Evolutionary conservation across 2,329 filamentous ascomycete species (phyloP), one percentile per base, ranked within the genome.

Genomic region (Aspergillus sp.): DNA sequence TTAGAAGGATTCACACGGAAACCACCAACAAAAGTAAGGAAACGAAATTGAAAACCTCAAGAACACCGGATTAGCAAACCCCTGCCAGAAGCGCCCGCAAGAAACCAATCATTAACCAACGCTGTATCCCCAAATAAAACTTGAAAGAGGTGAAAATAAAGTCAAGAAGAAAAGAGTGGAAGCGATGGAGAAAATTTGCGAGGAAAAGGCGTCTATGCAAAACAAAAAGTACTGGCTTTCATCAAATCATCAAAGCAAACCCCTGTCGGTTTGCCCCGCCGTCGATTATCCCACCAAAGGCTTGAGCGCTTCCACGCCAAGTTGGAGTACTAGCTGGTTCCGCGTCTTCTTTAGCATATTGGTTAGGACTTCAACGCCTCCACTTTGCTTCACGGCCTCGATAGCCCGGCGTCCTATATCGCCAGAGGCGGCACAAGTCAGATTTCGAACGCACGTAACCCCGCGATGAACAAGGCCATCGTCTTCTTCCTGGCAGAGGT

Each of bases 291-390:
- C 81, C 41, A 89, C 69, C 61, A 92, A 66, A 55, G 82, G 77
- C 77, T 93, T 93, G 67, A 96, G 70, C 1, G 88, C 88, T 68
- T 91, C 85, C 5, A 91, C 85, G 0, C 87, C 86, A 15, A 88
- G 78, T 66, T 89, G 83, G 49, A 96, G 69, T 22, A 96, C 86
- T 62, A 89, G 86, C 6, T 85, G 80, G 59, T 85, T 85, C 57
- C 86, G 82, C 48, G 85, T 88, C 72, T 85, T 85, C 77, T 86
- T 89, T 45, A 93, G 77, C 64, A 86, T 87, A 48, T 83, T 81
- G 66, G 87, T 92, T 58, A 97, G 70, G 3, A 84, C 78, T 57
- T 91, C 86, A 2, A 90, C 77, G 0, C 87, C 91, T 5, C 82
- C 83, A 48, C 83, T 84, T 11, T 80, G 80, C 65, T 82, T 85